Evolutionary conservation across 345 rosid genomes (phyloP).

Genomic region (Raphanus sativus): DNA sequence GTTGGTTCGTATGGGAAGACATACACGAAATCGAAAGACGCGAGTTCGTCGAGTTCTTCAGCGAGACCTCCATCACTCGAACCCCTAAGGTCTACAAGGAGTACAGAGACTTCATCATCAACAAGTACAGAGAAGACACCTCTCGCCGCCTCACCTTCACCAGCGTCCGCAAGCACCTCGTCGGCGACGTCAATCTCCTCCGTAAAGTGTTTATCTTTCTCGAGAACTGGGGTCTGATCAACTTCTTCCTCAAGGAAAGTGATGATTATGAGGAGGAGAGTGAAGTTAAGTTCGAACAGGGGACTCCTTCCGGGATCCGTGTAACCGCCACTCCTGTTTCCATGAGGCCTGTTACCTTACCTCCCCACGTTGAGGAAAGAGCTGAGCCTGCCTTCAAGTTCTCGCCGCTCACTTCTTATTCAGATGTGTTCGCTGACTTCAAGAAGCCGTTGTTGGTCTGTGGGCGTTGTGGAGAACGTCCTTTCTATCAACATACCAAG

Average conservation of each 20-base stretch:
- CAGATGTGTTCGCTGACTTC: constrained; percentile 59
- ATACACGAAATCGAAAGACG: constrained; percentile 83
- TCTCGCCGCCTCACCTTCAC: constrained; percentile 71
- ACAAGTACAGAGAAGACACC: constrained; percentile 69
- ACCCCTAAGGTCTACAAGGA: constrained; percentile 93
- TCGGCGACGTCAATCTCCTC: constrained; percentile 82
- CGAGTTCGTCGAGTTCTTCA: constrained; percentile 76
- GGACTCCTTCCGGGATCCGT: constrained; percentile 69
- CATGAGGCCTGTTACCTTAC: constrained; percentile 53
- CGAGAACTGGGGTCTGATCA: constrained; percentile 77
- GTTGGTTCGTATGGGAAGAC: constrained; percentile 94
- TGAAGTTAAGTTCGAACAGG: constrained; percentile 55
- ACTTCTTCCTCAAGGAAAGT: constrained; percentile 46
- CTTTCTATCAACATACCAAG: constrained; percentile 55
- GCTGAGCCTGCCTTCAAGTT: constrained; percentile 42
- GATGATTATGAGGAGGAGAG: constrained; percentile 24
- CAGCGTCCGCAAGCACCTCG: constrained; percentile 66
- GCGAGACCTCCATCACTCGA: constrained; percentile 76
- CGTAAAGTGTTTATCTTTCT: constrained; percentile 70
- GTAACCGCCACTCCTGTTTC: constrained; percentile 74
- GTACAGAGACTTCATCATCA: constrained; percentile 61
- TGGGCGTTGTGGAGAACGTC: constrained; percentile 48
- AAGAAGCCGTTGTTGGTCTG: constrained; percentile 45
- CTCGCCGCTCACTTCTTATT: constrained; percentile 74
- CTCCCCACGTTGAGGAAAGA: constrained; percentile 31